Percentiles rank a stretch among this genome's conserved stretches.
These are phyloP conservation scores for Tricholoma saponaceum DNA, from an alignment of 768 basidiomycete species.

Conservation along the genomic window DNA sequence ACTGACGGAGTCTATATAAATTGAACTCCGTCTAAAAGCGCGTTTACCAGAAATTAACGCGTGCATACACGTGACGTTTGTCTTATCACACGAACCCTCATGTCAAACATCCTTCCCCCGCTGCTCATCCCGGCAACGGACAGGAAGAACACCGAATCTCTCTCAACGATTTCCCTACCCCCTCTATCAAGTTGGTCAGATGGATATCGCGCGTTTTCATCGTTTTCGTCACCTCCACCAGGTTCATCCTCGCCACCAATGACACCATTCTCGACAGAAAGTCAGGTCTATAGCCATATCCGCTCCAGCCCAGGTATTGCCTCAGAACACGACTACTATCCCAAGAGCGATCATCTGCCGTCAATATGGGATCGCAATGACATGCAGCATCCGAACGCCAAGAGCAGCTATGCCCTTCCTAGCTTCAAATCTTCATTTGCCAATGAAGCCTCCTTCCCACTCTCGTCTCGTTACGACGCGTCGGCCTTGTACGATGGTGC, in stretches of 20 bases:
- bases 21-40: constrained; percentile 38
- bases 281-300: constrained; percentile 27
- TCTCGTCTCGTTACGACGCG: constrained; percentile 29
- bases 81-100: constrained; percentile 44
- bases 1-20: constrained; percentile 22
- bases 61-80: constrained; percentile 35
- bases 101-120: constrained; percentile 31
- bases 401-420: constrained; percentile 21
- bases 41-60: constrained; percentile 36
- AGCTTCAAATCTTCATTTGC: constrained; percentile 24
- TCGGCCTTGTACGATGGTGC: constrained; percentile 28
- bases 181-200: constrained; percentile 15
- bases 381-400: constrained; percentile 8
- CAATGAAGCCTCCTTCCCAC: constrained; percentile 22
- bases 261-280: constrained; percentile 28
- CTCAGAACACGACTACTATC: constrained; percentile 18
- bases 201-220: constrained; percentile 15
- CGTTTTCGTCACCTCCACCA: constrained; percentile 30
- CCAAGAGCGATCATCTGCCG: constrained; percentile 16
- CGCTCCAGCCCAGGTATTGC: constrained; percentile 31
- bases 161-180: constrained; percentile 16
- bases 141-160: constrained; percentile 16
- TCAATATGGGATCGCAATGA: constrained; percentile 20
- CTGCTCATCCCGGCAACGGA: constrained; percentile 19
- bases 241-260: constrained; percentile 36